Conservation (phyloP, 2,329 filamentous ascomycete species). For the Diplodia scrobiculata region DNA sequence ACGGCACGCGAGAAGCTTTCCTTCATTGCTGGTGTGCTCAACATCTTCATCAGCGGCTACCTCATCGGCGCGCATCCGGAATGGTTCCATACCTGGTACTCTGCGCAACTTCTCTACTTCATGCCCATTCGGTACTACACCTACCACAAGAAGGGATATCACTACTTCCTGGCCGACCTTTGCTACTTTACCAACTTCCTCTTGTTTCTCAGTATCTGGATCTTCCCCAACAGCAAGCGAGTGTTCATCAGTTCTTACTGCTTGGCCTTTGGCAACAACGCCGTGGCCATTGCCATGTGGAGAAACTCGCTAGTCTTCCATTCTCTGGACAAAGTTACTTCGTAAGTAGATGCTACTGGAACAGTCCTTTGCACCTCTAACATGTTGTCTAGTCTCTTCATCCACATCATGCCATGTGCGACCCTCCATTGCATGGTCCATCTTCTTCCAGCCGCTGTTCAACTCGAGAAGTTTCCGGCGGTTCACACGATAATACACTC, state of each 20-base stretch:
- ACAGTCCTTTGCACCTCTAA: background rate
- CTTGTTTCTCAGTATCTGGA: conserved; percentile 78
- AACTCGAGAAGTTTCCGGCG: conserved; percentile 75
- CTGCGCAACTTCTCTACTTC: conserved; percentile 82
- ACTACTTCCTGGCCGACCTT: conserved; percentile 85
- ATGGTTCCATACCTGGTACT: conserved; percentile 92
- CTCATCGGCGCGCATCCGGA: conserved; percentile 83
- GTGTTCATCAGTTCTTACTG: conserved; percentile 92
- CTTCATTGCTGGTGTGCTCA: conserved; percentile 94
- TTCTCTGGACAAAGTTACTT: conserved; percentile 96
- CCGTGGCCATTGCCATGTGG: conserved; percentile 98
- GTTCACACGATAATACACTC: conserved; percentile 77
- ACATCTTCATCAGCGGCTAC: conserved; percentile 96
- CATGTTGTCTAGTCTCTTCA: conserved; percentile 69
- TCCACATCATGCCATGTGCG: conserved; percentile 98
- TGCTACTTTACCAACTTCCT: conserved; percentile 98
- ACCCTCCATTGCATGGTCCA: conserved; percentile 92
- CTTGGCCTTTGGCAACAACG: conserved; percentile 93
- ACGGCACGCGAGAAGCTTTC: conserved; percentile 90
- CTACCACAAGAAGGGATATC: conserved; percentile 87
- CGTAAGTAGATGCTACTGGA: conserved; percentile 48
- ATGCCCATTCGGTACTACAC: conserved; percentile 94
- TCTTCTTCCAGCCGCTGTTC: conserved; percentile 66
- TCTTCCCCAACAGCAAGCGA: conserved; percentile 85
- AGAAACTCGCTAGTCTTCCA: conserved; percentile 98